These are phyloP conservation scores for Aspergillus ibericus DNA, from an alignment of 2,329 filamentous ascomycete genomes.

Conservation along the genomic window DNA sequence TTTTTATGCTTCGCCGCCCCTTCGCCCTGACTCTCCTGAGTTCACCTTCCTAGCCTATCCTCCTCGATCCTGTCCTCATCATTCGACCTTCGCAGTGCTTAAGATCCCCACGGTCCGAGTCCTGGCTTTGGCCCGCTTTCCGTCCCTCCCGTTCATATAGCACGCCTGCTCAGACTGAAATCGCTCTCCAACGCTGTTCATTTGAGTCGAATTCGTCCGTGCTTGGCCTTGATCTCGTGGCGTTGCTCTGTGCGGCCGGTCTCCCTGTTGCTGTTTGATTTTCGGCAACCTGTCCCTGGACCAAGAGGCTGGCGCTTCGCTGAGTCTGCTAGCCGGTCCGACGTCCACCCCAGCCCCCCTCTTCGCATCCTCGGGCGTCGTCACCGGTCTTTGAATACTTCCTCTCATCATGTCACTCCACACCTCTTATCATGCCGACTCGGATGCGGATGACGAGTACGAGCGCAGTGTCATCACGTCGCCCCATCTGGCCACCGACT, in stretches of 20 bases:
- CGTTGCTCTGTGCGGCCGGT: not conserved
- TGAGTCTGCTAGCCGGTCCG: conserved; percentile 9
- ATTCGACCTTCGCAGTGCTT: no score
- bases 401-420: conserved; percentile 43
- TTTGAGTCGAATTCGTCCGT: not conserved
- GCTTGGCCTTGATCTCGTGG: not conserved
- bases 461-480: conserved; percentile 61
- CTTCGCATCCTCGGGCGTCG: conserved; percentile 16
- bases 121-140: conserved; percentile 14
- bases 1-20: not conserved
- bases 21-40: not conserved
- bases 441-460: conserved; percentile 66
- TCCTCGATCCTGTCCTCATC: not conserved
- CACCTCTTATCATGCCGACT: conserved; percentile 60
- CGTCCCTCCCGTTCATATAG: conserved; percentile 21
- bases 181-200: not conserved
- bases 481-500: conserved; percentile 57
- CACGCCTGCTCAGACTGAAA: conserved; percentile 13
- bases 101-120: not conserved
- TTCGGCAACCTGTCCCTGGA: not conserved
- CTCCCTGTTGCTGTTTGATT: not conserved
- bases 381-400: conserved; percentile 6
- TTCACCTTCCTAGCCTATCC: not conserved
- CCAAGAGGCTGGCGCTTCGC: not conserved
- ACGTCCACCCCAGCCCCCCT: conserved; percentile 13